Base-by-base conservation (phyloP, 2,329 filamentous ascomycete species). In the Nigrospora oryzae region DNA sequence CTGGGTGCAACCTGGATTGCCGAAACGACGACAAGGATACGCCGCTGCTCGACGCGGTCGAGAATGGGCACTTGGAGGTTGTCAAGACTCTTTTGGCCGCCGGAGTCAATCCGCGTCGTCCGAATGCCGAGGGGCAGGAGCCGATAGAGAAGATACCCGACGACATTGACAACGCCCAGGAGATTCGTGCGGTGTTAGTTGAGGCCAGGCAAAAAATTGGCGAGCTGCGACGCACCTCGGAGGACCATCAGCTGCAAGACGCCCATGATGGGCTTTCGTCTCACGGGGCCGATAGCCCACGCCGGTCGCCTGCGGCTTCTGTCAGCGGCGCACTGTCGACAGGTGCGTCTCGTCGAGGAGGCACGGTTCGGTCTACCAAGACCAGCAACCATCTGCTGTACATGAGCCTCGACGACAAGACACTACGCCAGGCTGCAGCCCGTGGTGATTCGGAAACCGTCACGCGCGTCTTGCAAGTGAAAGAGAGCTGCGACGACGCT, bases 41-140 rank as follows among this genome's bases (percentile, higher is more conserved):
- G 0, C 93, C 93, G 28, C 75, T 98, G 33, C 84, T 98, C 44
- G 93, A 98, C 68, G 93, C 93, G 5, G 89, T 97, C 28, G 93
- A 97, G 55, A 98, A 98, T 57, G 88, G 88, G 1, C 90, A 98
- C 59, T 63, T 95, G 8, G 86, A 86, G 15, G 91, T 97, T 4
- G 86, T 98, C 36, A 87, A 82, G 56, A 71, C 95, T 11, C 70
- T 98, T 32, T 72, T 98, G 3, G 80, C 85, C 45, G 84, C 90
- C 46, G 91, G 90, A 11, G 91, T 95, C 12, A 94, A 98, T 59
- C 93, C 93, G 40, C 83, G 89, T 41, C 86, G 89, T 53, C 83
- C 89, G 39, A 96, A 97, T 60, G 83, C 88, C n/a, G 85, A 89
- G 56, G 93, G 93, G 5, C 85, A 95, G 59, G 89, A 95, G 57